Evolutionary conservation across 805 yeast genomes (phyloP), one percentile per base, ranked within the genome.

Genomic region (Saccharomycopsis selenospora): DNA sequence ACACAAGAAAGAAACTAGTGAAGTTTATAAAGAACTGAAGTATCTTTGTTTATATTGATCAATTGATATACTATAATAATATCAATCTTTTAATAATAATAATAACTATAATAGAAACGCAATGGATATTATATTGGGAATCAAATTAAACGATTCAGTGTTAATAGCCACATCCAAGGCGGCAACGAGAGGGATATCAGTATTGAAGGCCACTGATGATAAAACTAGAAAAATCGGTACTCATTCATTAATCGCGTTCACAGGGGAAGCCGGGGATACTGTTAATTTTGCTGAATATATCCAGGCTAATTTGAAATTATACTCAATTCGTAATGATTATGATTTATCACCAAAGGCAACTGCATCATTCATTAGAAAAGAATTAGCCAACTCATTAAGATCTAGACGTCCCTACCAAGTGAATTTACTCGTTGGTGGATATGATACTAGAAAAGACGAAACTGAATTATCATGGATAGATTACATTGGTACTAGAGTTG

Each of bases 231-330:
- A 65, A 26, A 72, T 91, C 58, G 86, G 86, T 57, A 75, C 80
- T 33, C 91, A 84, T 62, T 77, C 85, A 47, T 69, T 90, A 57
- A 74, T 93, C 70, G 96, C 97, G 40, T 90, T 70, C 69, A 83
- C 95, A 1, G 99, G 99, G 49, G 99, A 93, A 64, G 76, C 96
- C 3, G 99, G 99, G 53, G 99, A 93, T 63, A 86, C 97, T 4
- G 88, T 83, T 4, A 93, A 90, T 63, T 93, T 93, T 69, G 95
- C 96, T 30, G 98, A 93, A 63, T 87, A 82, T 61, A 79, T 91
- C 54, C 93, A 87, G 65, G 99, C 96, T 41, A 93, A 93, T 62
- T 79, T 89, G 56, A 95, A 86, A 65, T 75, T 93, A 51, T 83
- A 85, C 64, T 78, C 85, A 40, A 87, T 90, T 76, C 77, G 98